A percentile compares a stretch with the other conserved stretches of the same genome.
Conservation (phyloP, 352 stramenopile species). For the Pythium biforme region DNA sequence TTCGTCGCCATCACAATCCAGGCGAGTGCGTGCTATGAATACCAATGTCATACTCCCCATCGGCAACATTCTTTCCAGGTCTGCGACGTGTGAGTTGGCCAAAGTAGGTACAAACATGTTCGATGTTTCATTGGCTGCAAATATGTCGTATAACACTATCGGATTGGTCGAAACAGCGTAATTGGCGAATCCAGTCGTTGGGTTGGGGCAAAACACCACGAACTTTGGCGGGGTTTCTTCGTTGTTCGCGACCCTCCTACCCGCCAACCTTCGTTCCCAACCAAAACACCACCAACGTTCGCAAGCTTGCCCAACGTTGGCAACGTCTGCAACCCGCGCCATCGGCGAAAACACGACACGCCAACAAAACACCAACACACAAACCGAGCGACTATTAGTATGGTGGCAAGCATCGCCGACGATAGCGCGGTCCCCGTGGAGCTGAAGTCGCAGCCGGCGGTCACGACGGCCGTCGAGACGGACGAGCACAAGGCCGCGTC, state of each 20-base stretch:
- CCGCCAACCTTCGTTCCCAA: conserved; percentile 5
- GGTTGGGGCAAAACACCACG: too few species aligned
- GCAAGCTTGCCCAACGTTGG: too few species aligned
- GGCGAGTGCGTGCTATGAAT: neutral
- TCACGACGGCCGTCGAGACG: neutral
- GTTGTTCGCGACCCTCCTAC: neutral
- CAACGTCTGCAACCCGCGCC: neutral
- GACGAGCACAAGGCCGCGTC: conserved; percentile 16
- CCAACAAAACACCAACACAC: conserved; percentile 2
- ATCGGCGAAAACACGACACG: neutral
- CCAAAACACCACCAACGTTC: conserved; percentile 6
- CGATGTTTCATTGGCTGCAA: neutral
- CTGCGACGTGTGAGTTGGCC: too few species aligned
- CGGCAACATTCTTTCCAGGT: neutral
- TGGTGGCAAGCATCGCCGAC: conserved; percentile 56
- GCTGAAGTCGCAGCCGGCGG: conserved; percentile 23
- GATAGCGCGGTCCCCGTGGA: conserved; percentile 26
- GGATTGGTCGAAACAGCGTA: conserved; percentile 13
- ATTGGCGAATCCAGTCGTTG: conserved; percentile 21
- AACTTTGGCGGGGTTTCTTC: conserved; percentile 25
- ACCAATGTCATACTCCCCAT: too few species aligned
- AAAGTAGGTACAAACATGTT: too few species aligned
- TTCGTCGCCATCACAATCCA: neutral
- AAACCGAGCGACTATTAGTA: conserved; percentile 26
- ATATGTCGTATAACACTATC: neutral